Conservation (phyloP, 2,329 filamentous ascomycete genomes). For the Nigrograna mackinnonii region DNA sequence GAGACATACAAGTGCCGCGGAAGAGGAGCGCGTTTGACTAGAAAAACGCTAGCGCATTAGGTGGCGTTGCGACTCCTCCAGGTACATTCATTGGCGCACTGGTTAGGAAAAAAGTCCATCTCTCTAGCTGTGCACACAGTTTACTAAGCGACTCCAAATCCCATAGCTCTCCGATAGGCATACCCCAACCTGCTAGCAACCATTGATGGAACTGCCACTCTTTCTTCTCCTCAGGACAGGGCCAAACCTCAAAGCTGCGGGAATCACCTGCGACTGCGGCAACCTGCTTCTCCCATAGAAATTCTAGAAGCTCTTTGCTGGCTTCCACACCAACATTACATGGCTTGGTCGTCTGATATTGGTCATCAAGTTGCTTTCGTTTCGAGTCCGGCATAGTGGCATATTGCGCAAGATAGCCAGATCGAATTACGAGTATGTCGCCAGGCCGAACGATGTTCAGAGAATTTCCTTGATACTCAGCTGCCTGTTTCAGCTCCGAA, state of each 20-base stretch:
- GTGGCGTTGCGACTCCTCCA: conserved; percentile 25
- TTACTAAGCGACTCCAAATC: conserved; percentile 51
- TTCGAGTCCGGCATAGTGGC: conserved; percentile 17
- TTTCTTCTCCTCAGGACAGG: neutral
- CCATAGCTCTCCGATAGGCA: conserved; percentile 18
- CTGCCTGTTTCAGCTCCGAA: conserved; percentile 11
- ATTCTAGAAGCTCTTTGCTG: conserved; percentile 39
- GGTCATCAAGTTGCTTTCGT: conserved; percentile 27
- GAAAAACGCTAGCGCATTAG: conserved; percentile 7
- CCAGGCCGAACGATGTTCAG: conserved; percentile 34
- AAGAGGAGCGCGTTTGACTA: too few species aligned
- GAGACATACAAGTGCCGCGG: too few species aligned
- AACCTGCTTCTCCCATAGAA: conserved; percentile 53
- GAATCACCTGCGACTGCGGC: conserved; percentile 49
- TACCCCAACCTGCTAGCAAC: conserved; percentile 11
- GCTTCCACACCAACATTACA: conserved; percentile 46
- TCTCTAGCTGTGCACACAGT: conserved; percentile 54
- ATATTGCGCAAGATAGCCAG: conserved; percentile 44
- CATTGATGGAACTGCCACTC: conserved; percentile 7
- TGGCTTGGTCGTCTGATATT: conserved; percentile 14
- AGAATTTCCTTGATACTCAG: conserved; percentile 34
- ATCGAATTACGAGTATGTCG: conserved; percentile 31
- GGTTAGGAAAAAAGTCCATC: conserved; percentile 11
- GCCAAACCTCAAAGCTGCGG: conserved; percentile 46
- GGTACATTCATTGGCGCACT: conserved; percentile 44